phyloP scores from a whole-genome alignment of 306 rosid species.

The Vigna mungo region DNA sequence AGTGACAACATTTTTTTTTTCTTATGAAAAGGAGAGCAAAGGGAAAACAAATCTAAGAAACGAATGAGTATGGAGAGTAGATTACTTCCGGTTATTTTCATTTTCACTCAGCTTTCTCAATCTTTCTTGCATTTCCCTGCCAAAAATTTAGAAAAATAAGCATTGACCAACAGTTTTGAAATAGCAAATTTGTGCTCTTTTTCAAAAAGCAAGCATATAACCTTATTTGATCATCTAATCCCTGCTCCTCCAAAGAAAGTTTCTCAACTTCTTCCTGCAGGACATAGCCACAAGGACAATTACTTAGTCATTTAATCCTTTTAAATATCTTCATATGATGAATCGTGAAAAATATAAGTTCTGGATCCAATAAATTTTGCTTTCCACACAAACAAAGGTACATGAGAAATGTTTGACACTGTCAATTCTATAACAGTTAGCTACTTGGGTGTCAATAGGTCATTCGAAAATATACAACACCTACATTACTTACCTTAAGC shows the following conservation, averaged over 20 bases:
- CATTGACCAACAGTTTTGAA: slow-evolving; percentile 36
- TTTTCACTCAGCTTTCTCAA: slow-evolving; percentile 85
- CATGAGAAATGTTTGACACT: slow-evolving; percentile 27
- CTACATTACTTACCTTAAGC: slow-evolving; percentile 64
- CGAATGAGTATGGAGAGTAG: slow-evolving; percentile 22
- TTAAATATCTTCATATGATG: slow-evolving; percentile 8
- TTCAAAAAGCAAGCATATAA: slow-evolving; percentile 47
- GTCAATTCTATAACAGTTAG: slow-evolving; percentile 24
- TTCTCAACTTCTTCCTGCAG: slow-evolving; percentile 90
- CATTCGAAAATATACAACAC: slow-evolving; percentile 30
- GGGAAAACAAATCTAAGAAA: slow-evolving; percentile 35
- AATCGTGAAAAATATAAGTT: slow-evolving; percentile 33
- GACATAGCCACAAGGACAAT: slow-evolving; percentile 45
- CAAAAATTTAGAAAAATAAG: slow-evolving; percentile 45
- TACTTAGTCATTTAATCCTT: slow-evolving; percentile 32
- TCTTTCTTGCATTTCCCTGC: slow-evolving; percentile 92
- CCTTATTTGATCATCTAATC: slow-evolving; percentile 90
- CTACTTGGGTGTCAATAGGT: slow-evolving; percentile 27
- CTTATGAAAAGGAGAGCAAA: not conserved
- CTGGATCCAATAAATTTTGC: slow-evolving; percentile 10
- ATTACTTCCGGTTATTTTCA: slow-evolving; percentile 81
- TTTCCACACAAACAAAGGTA: slow-evolving; percentile 15
- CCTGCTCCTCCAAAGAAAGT: slow-evolving; percentile 77
- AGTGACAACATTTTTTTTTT: slow-evolving; percentile 8
- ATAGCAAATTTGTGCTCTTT: slow-evolving; percentile 10